Evolutionary conservation across 1,139 yeast genomes (phyloP).

Genomic region (Meyerozyma smithsonii): DNA sequence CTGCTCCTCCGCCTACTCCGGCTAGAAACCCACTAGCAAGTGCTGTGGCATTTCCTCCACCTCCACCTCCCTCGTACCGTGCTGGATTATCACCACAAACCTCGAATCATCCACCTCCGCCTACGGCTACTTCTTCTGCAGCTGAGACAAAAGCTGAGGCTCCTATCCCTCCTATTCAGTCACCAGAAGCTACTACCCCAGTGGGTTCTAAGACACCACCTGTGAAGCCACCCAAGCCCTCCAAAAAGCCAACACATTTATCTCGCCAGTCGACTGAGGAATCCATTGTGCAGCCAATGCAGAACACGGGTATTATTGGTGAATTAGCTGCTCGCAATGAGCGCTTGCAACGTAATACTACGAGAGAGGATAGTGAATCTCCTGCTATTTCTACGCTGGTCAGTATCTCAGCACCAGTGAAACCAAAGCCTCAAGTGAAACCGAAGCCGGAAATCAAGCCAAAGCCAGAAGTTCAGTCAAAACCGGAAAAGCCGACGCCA

Average conservation of each 20-base stretch:
- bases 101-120: background rate
- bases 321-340: background rate
- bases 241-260: constrained; percentile 5
- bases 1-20: background rate
- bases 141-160: no score
- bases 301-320: constrained; percentile 7
- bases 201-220: background rate
- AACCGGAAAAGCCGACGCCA: constrained; percentile 12
- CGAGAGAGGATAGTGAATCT: no score
- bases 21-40: background rate
- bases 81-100: background rate
- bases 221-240: constrained; percentile 6
- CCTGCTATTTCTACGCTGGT: no score
- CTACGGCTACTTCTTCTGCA: no score
- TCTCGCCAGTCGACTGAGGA: constrained; percentile 8
- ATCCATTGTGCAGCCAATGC: constrained; percentile 9
- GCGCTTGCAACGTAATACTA: background rate
- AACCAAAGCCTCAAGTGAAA: constrained; percentile 3
- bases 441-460: constrained; percentile 5
- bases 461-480: constrained; percentile 3
- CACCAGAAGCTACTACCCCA: no score
- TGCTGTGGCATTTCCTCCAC: background rate
- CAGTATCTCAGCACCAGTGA: background rate
- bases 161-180: no score
- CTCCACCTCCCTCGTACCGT: constrained; percentile 5